Evolutionary conservation across 1,139 yeast genomes (phyloP).

Genomic region (Yarrowia galli): DNA sequence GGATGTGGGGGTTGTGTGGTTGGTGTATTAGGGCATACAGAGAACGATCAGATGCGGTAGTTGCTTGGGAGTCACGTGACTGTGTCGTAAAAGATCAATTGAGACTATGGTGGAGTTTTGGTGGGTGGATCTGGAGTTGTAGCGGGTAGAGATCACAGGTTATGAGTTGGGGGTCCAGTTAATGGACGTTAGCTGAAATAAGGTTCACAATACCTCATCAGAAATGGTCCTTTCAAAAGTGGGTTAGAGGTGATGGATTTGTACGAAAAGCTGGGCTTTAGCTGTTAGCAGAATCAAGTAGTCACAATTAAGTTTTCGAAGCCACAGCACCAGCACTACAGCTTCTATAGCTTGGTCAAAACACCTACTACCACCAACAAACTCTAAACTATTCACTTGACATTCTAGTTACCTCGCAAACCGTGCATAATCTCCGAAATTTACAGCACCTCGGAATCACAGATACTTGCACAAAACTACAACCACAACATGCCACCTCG

Average conservation of each 20-base stretch:
- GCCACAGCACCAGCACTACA: no score
- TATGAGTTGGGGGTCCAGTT: neutral
- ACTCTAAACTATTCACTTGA: neutral
- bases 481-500: conserved; percentile 19
- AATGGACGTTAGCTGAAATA: neutral
- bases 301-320: neutral
- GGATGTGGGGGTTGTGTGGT: no score
- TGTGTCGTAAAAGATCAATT: no score
- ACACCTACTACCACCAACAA: neutral
- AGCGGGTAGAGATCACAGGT: neutral
- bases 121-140: no score
- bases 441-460: neutral
- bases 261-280: no score
- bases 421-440: conserved; percentile 28
- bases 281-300: neutral
- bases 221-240: neutral
- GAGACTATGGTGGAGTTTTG: no score
- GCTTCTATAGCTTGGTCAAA: no score
- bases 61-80: neutral
- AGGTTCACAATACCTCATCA: neutral
- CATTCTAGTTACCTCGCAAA: neutral
- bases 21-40: no score
- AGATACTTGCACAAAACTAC: neutral
- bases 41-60: no score
- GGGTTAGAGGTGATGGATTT: neutral